Conservation (phyloP, 139 green algal species). For the Nannochloris sp. region DNA sequence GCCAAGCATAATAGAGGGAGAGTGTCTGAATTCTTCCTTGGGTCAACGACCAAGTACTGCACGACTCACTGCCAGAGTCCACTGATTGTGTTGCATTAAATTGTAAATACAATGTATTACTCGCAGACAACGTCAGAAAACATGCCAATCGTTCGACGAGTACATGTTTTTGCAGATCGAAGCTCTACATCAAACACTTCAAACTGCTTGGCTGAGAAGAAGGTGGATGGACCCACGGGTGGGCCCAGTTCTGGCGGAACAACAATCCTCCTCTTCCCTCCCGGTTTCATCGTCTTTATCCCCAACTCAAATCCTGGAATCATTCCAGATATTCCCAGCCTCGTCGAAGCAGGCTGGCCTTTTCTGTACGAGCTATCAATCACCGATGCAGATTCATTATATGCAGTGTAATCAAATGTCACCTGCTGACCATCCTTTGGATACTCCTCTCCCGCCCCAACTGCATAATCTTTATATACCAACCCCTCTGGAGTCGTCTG, state of each 20-base stretch:
- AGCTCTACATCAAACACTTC: conserved; percentile 98
- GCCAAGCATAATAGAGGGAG: conserved; percentile 46
- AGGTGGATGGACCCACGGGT: conserved; percentile 91
- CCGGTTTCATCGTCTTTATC: conserved; percentile 77
- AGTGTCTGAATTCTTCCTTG: conserved; percentile 51
- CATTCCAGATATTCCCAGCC: conserved; percentile 83
- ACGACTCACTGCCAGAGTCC: conserved; percentile 46
- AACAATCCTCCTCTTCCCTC: conserved; percentile 80
- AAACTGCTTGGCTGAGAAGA: conserved; percentile 98
- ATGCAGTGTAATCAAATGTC: conserved; percentile 92
- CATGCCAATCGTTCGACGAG: conserved; percentile 60
- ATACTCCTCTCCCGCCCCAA: conserved; percentile 35
- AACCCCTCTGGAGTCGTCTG: conserved; percentile 62
- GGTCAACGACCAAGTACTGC: conserved; percentile 35
- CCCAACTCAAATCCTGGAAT: conserved; percentile 97
- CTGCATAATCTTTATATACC: conserved; percentile 77
- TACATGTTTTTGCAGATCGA: conserved; percentile 59
- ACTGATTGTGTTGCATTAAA: conserved; percentile 45
- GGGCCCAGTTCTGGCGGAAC: conserved; percentile 90
- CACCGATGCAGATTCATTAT: conserved; percentile 77
- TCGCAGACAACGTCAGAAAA: conserved; percentile 78
- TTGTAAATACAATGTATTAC: conserved; percentile 17
- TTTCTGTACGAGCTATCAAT: conserved; percentile 90
- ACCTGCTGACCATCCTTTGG: conserved; percentile 83
- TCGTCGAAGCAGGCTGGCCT: conserved; percentile 62